phyloP scores from a whole-genome alignment of 345 rosid species.

The Melastoma malabathricum region DNA sequence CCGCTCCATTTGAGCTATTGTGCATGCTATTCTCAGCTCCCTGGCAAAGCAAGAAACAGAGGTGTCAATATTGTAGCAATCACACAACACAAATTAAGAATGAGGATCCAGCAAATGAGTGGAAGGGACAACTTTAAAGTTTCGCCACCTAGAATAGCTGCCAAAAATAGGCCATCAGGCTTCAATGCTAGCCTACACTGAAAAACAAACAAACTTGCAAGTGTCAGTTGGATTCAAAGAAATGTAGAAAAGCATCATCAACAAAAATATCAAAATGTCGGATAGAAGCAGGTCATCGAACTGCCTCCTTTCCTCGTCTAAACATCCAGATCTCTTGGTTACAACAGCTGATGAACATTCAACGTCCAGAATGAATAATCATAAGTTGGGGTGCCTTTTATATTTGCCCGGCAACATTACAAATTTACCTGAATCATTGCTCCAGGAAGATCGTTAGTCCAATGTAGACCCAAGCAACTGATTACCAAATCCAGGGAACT shows the following conservation, averaged over 20 bases:
- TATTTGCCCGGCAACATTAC: too few relatives aligned
- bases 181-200: slow-evolving; percentile 92
- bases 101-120: background rate
- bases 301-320: background rate
- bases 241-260: background rate
- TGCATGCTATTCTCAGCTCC: slow-evolving; percentile 94
- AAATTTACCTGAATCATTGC: slow-evolving; percentile 83
- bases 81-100: slow-evolving; percentile 1
- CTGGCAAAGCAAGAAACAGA: slow-evolving; percentile 17
- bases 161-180: slow-evolving; percentile 97
- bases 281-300: too few relatives aligned
- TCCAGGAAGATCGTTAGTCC: slow-evolving; percentile 99
- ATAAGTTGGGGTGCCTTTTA: too few relatives aligned
- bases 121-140: slow-evolving; percentile 58
- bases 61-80: background rate
- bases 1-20: slow-evolving; percentile 96
- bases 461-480: slow-evolving; percentile 90
- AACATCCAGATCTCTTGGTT: too few relatives aligned
- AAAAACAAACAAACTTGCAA: slow-evolving; percentile 13
- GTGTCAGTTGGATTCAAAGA: background rate
- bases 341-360: too few relatives aligned
- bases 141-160: slow-evolving; percentile 99
- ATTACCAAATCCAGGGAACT: slow-evolving; percentile 89
- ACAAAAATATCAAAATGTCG: background rate
- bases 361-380: too few relatives aligned